Evolutionary conservation across 164 flowering plant species (phyloP), one percentile per base, ranked within the genome.

Genomic region (Tetrastigma voinierianum): DNA sequence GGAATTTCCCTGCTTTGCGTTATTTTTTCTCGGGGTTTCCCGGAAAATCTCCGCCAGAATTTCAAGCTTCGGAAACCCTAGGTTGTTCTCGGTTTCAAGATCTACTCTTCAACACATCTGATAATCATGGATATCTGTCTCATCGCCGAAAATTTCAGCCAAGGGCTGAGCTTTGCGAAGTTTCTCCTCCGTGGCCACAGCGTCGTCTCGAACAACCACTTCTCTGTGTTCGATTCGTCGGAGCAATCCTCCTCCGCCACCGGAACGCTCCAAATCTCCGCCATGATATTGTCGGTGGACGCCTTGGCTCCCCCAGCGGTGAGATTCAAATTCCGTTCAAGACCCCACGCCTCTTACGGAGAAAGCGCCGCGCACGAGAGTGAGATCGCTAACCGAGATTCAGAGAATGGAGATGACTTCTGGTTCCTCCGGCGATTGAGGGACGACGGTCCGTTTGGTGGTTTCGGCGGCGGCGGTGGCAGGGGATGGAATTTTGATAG

Each of bases 401-500:
- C 70, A 21, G 80, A 68, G 3, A 84, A 69, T 20, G 81, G 76
- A 2, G 89, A 69, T 0, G 81, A 74, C 14, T 83, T 62, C 6
- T 82, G 78, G 0, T 75, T 65, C 11, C 75, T 68, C 46, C 7
- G 81, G 74, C 20, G 87, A 67, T 7, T 87, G 49, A 10, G 70
- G 0, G 64, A 59, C 18, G 69, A 81, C 20, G 82, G n/a, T 25
- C 10, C 11, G 52, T 43, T 47, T 0, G 70, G 79, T 11, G 71
- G 74, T 0, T 74, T 78, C 10, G 81, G 86, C 0, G 75, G 83
- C 4, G 77, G 82, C 7, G 82, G 84, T 18, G 87, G 88, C 10
- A 66, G 79, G 8, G 85, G 94, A 11, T 82, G 91, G 89, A 86
- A 80, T 73, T 82, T 69, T 58, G 86, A 64, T 25, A 59, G 87